Conservation (phyloP, 331 rosid genomes). For the Malus hybrid region DNA sequence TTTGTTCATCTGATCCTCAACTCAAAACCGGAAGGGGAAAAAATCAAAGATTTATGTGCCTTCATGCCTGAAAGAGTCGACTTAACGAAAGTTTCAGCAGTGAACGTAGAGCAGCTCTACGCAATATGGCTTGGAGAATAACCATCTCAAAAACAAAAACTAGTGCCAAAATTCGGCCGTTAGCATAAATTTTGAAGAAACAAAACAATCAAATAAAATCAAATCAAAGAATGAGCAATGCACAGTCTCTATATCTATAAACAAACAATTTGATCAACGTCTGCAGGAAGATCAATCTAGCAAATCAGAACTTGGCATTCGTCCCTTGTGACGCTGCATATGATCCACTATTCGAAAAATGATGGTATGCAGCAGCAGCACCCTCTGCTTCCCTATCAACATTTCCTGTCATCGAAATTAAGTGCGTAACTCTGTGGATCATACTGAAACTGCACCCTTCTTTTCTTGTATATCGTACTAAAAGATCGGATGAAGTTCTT, state of each 20-base stretch:
- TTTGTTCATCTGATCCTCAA: background rate
- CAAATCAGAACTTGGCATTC: background rate
- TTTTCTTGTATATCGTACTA: constrained; percentile 12
- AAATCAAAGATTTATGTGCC: too few relatives aligned
- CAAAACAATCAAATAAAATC: background rate
- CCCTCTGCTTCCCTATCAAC: background rate
- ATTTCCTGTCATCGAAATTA: constrained; percentile 44
- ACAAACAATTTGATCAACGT: background rate
- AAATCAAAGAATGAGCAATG: background rate
- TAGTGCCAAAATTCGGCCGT: background rate
- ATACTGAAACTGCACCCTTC: constrained; percentile 23
- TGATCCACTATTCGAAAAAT: constrained; percentile 1
- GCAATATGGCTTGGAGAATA: background rate
- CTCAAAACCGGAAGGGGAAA: background rate
- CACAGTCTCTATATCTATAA: background rate
- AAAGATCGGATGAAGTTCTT: constrained; percentile 24
- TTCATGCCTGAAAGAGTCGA: too few relatives aligned
- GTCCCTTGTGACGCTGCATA: constrained; percentile 12
- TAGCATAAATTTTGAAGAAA: background rate
- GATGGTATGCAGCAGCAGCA: background rate
- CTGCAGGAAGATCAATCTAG: too few relatives aligned
- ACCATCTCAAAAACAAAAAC: background rate
- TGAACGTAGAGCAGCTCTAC: too few relatives aligned
- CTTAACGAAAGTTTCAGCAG: too few relatives aligned
- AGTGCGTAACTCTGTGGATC: constrained; percentile 47